phyloP scores from a whole-genome alignment of 2,329 filamentous ascomycete species.

The Cladophialophora yegresii region DNA sequence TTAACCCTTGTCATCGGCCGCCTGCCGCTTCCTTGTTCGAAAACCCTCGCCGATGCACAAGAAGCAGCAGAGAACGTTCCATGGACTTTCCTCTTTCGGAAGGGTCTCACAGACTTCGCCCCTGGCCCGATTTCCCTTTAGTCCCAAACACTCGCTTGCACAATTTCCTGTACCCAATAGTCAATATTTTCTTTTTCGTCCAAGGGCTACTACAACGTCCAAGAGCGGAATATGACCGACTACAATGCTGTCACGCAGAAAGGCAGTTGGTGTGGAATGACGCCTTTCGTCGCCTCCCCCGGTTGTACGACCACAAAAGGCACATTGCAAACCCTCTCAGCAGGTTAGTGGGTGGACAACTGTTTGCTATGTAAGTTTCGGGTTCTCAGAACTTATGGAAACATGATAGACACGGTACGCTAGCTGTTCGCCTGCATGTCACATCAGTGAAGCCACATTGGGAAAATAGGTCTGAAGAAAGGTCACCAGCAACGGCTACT shows the following conservation, averaged over 20 bases:
- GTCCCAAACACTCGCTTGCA: not conserved
- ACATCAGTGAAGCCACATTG: not conserved
- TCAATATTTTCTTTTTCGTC: conserved; percentile 2
- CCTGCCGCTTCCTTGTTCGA: not conserved
- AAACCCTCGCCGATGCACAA: not conserved
- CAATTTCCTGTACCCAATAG: not conserved
- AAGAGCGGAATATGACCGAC: not conserved
- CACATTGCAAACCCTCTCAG: not conserved
- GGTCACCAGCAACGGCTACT: not conserved
- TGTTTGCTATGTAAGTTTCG: not conserved
- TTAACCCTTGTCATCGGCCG: conserved; percentile 10
- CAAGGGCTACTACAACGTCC: not conserved
- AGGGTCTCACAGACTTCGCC: not conserved
- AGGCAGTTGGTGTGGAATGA: not conserved
- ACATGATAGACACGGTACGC: not conserved
- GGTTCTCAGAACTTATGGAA: too few relatives aligned
- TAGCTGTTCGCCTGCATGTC: not conserved
- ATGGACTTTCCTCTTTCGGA: conserved; percentile 10
- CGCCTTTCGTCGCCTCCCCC: not conserved
- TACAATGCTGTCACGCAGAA: not conserved
- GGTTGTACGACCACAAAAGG: too few relatives aligned
- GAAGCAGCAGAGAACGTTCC: conserved; percentile 17
- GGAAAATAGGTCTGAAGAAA: not conserved
- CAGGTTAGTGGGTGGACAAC: not conserved
- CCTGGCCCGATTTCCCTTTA: not conserved